Conservation (phyloP, 1,139 yeast species). For the Geotrichum klebahnii region DNA sequence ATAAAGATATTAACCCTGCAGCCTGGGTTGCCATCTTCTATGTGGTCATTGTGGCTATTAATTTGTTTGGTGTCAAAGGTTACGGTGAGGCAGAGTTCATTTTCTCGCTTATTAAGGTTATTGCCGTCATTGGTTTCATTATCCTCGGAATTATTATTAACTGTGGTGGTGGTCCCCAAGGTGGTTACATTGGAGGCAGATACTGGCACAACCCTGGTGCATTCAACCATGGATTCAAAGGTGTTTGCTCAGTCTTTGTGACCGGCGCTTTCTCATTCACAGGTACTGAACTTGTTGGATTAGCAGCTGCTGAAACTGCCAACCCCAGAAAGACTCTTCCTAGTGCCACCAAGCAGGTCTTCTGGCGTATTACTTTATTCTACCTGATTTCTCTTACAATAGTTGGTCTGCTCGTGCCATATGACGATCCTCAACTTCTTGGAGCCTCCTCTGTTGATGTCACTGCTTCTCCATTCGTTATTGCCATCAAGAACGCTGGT, state of each 20-base stretch:
- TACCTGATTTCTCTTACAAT: slow-evolving; percentile 57
- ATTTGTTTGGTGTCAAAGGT: slow-evolving; percentile 64
- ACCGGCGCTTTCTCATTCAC: slow-evolving; percentile 85
- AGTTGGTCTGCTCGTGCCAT: slow-evolving; percentile 63
- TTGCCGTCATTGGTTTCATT: slow-evolving; percentile 60
- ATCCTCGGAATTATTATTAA: slow-evolving; percentile 59
- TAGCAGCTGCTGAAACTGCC: slow-evolving; percentile 79
- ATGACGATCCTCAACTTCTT: slow-evolving; percentile 47
- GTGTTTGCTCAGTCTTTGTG: slow-evolving; percentile 77
- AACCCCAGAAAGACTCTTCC: slow-evolving; percentile 70
- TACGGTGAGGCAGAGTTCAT: slow-evolving; percentile 69
- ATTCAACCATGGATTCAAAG: slow-evolving; percentile 65
- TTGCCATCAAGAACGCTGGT: slow-evolving; percentile 57
- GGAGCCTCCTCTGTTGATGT: slow-evolving; percentile 47
- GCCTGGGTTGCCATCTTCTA: slow-evolving; percentile 66
- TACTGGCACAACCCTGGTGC: slow-evolving; percentile 65
- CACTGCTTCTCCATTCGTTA: slow-evolving; percentile 69
- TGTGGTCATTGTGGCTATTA: slow-evolving; percentile 50
- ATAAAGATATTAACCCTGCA: slow-evolving; percentile 53
- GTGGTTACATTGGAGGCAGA: slow-evolving; percentile 58
- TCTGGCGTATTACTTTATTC: slow-evolving; percentile 66
- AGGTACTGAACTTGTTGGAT: slow-evolving; percentile 75
- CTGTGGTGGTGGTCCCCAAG: slow-evolving; percentile 64
- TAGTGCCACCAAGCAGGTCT: slow-evolving; percentile 64
- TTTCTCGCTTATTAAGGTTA: slow-evolving; percentile 53